Base-by-base conservation (phyloP, 495 filamentous ascomycete genomes). In the Jackrogersella multiformis region DNA sequence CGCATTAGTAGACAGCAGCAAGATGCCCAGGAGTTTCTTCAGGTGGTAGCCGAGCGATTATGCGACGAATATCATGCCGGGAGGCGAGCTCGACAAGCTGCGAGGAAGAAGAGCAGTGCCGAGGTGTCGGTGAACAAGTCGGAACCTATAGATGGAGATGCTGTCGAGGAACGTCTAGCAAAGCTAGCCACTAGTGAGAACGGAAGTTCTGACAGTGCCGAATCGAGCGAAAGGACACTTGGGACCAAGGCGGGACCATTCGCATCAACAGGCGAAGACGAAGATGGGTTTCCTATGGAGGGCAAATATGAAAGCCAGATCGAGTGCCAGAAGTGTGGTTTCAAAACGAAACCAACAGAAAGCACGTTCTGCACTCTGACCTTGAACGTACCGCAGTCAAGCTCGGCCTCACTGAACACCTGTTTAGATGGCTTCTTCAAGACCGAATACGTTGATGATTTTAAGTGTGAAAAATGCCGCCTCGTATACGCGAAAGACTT, bases 21-120 rank as follows among this genome's bases (percentile, higher is more conserved):
- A 77, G 95, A 99, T 79, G 95, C 95, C n/a, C 95, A 99, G 73
- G 95, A 99, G 74, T 96, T 99, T 60, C 71, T 99, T 55, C 95
- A 99, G 77, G 86, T 98, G 46, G 89, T 99, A 16, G 88, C 92
- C 4, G 96, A 99, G 78, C 85, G 94, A 42, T 82, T 99, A 32
- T 91, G 89, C 42, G 94, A 98, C 70, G 95, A 99, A 76, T 94
- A 97, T 70, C 89, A 97, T 74, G 92, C 92, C 9, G 93, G 92
- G 32, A 82, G 83, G 34, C 84, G 88, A 67, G 93, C 91, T 10
- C 81, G 93, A 55, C 78, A 80, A 66, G 72, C 79, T 28, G 79
- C 81, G 2, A 73, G 52, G 30, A 69, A 64, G 20, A 74, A 67
- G 41, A 58, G 48, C 3, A 36, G 35, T 13, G 26, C 26, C 1